These are phyloP conservation scores for Aristolochia contorta DNA, from an alignment of 164 flowering plant genomes.

Conservation along the genomic window DNA sequence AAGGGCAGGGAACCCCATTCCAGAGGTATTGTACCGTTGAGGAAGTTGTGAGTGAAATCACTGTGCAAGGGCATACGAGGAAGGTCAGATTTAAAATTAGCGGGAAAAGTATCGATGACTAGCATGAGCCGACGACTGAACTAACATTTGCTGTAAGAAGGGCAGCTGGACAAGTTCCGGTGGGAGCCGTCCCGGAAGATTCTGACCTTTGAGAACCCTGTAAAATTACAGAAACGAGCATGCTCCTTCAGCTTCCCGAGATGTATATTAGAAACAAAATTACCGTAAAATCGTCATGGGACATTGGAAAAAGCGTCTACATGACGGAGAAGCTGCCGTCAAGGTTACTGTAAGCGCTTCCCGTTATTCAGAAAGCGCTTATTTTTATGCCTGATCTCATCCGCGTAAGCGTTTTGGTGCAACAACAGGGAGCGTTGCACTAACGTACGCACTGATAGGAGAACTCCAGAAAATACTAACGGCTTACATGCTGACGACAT, in stretches of 20 bases:
- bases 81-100: neutral
- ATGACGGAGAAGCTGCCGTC: neutral
- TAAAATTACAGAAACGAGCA: neutral
- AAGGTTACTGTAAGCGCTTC: neutral
- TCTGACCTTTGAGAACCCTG: slow-evolving; percentile 15
- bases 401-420: too few relatives aligned
- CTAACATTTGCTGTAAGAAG: slow-evolving; percentile 25
- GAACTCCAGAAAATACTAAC: neutral
- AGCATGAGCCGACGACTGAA: neutral
- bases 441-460: too few relatives aligned
- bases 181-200: slow-evolving; percentile 65
- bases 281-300: too few relatives aligned
- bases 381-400: neutral
- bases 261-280: neutral
- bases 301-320: too few relatives aligned
- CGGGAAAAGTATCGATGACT: neutral
- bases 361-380: neutral
- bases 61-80: slow-evolving; percentile 34
- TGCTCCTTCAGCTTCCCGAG: neutral
- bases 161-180: slow-evolving; percentile 51
- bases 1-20: slow-evolving; percentile 54
- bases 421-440: too few relatives aligned
- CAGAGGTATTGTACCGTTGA: slow-evolving; percentile 60
- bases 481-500: slow-evolving; percentile 46
- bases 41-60: slow-evolving; percentile 59